Percentiles rank a stretch among this genome's conserved stretches.
Evolutionary conservation across 2,329 filamentous ascomycete genomes (phyloP).

Genomic region (Nothophaeocryptopus gaeumannii): DNA sequence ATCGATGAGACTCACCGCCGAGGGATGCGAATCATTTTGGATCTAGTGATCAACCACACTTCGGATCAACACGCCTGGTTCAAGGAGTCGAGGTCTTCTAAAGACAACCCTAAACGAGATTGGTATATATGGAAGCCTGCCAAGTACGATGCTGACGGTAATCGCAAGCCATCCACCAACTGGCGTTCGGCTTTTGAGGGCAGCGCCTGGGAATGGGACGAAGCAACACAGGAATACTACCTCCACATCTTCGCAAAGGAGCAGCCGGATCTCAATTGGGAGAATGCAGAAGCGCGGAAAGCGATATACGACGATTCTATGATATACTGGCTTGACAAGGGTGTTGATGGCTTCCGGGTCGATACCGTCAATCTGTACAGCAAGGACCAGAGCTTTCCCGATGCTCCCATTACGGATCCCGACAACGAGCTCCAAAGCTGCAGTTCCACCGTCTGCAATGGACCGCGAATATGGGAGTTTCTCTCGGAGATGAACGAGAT

Average conservation of each 20-base stretch:
- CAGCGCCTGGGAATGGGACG: slow-evolving; percentile 45
- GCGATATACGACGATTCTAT: slow-evolving; percentile 45
- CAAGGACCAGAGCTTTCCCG: slow-evolving; percentile 42
- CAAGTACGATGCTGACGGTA: slow-evolving; percentile 52
- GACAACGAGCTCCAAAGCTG: slow-evolving; percentile 5
- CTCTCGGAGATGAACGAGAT: slow-evolving; percentile 18
- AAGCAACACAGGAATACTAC: slow-evolving; percentile 46
- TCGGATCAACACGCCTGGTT: slow-evolving; percentile 56
- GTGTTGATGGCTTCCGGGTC: slow-evolving; percentile 45
- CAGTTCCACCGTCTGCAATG: slow-evolving; percentile 8
- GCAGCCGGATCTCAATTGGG: slow-evolving; percentile 50
- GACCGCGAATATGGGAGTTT: slow-evolving; percentile 6
- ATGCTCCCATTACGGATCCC: slow-evolving; percentile 40
- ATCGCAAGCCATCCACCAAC: slow-evolving; percentile 58
- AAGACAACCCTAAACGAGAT: slow-evolving; percentile 53
- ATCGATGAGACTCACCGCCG: slow-evolving; percentile 43
- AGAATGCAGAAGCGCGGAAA: slow-evolving; percentile 41
- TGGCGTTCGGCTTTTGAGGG: slow-evolving; percentile 40
- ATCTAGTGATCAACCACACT: slow-evolving; percentile 36
- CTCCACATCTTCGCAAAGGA: slow-evolving; percentile 46
- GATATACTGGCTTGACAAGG: slow-evolving; percentile 45
- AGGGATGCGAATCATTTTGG: slow-evolving; percentile 49
- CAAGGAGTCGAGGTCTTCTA: slow-evolving; percentile 51
- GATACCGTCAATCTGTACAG: slow-evolving; percentile 50
- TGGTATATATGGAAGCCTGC: slow-evolving; percentile 66